These are phyloP conservation scores for Entomortierella beljakovae DNA, from an alignment of 192 early-diverging fungal species.

Conservation along the genomic window DNA sequence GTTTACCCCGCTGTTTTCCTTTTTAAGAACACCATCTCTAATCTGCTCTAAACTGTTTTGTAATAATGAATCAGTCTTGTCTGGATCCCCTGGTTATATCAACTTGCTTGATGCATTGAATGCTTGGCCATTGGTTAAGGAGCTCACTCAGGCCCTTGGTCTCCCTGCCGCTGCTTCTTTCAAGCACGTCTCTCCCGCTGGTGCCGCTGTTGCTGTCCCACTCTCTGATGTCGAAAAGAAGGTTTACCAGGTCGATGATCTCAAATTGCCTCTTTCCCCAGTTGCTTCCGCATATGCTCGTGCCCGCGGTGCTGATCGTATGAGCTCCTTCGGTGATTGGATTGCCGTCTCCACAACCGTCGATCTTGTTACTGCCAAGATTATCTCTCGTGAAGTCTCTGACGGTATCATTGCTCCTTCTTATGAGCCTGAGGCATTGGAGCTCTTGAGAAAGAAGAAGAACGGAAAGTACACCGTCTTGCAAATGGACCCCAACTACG, in stretches of 20 bases:
- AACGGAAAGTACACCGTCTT: constrained; percentile 96
- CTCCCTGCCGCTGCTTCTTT: constrained; percentile 97
- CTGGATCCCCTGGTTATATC: constrained; percentile 98
- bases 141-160: constrained; percentile 86
- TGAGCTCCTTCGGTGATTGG: constrained; percentile 99
- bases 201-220: constrained; percentile 92
- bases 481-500: constrained; percentile 92
- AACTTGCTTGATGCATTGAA: constrained; percentile 98
- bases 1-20: constrained; percentile 55
- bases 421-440: constrained; percentile 89
- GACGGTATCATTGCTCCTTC: constrained; percentile 98
- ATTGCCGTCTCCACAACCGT: constrained; percentile 91
- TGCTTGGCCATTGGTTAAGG: constrained; percentile 98
- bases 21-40: constrained; percentile 12
- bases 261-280: constrained; percentile 80
- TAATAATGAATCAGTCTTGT: constrained; percentile 68
- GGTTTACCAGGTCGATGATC: constrained; percentile 93
- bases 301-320: constrained; percentile 98
- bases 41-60: background rate
- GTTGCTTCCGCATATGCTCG: constrained; percentile 95
- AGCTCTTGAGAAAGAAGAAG: constrained; percentile 95
- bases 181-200: constrained; percentile 99
- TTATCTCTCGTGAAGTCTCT: constrained; percentile 96
- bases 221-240: constrained; percentile 84
- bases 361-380: constrained; percentile 93